Conservation (phyloP, 1,284 basidiomycete species). For the Cryptococcus sp. region DNA sequence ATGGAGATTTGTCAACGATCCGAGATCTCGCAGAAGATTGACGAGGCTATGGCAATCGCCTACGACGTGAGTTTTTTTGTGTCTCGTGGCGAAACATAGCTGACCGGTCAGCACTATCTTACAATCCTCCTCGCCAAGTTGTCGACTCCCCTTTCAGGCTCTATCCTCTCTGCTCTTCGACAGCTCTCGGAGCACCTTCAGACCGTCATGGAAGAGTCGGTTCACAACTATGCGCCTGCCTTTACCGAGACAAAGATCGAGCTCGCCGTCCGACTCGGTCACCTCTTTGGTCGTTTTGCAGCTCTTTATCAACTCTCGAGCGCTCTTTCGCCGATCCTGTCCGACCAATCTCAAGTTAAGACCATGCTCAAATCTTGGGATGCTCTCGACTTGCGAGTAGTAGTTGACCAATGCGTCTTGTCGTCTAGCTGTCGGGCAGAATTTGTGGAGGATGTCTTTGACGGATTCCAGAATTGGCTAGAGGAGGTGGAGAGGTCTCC, state of each 20-base stretch:
- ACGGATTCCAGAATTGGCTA: constrained; percentile 28
- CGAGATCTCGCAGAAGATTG: constrained; percentile 15
- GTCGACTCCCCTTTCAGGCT: constrained; percentile 12
- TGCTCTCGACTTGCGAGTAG: constrained; percentile 18
- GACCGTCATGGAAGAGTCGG: constrained; percentile 23
- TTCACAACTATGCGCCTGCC: constrained; percentile 14
- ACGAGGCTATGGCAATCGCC: constrained; percentile 16
- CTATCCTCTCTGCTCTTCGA: constrained; percentile 17
- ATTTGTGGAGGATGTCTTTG: constrained; percentile 18
- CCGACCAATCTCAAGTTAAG: constrained; percentile 19
- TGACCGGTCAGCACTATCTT: constrained; percentile 22
- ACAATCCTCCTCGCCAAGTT: constrained; percentile 24
- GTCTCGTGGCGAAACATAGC: background rate
- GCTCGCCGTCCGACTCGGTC: constrained; percentile 25
- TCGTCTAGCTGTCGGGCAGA: constrained; percentile 24
- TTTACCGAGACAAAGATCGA: constrained; percentile 28
- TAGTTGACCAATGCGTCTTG: constrained; percentile 31
- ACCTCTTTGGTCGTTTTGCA: constrained; percentile 33
- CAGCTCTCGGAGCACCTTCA: constrained; percentile 27
- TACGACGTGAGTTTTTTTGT: constrained; percentile 25
- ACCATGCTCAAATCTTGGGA: constrained; percentile 34
- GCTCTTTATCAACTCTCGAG: constrained; percentile 32
- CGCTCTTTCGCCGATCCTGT: constrained; percentile 32
- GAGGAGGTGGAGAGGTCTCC: constrained; percentile 11
- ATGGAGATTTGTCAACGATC: constrained; percentile 19